Evolutionary conservation across 768 basidiomycete species (phyloP).

Genomic region (Asterophora parasitica): DNA sequence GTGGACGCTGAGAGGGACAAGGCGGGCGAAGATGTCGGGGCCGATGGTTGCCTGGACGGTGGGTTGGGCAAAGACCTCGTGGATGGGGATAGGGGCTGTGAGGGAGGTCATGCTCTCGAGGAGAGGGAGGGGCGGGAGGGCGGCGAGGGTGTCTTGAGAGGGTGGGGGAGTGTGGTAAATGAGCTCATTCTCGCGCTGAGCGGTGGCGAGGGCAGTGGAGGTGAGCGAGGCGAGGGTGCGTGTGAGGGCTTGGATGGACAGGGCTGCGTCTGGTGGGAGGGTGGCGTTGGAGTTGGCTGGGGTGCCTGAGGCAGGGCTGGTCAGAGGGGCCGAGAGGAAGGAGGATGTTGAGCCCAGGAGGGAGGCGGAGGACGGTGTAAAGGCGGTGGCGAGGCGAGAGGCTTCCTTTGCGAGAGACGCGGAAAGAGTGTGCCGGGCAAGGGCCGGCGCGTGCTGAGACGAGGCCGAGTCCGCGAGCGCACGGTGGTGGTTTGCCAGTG

Average conservation of each 20-base stretch:
- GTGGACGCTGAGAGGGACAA: conserved; percentile 91
- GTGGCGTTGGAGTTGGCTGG: conserved; percentile 51
- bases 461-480: conserved; percentile 70
- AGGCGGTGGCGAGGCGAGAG: conserved; percentile 57
- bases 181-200: conserved; percentile 88
- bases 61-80: conserved; percentile 86
- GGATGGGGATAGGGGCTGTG: conserved; percentile 85
- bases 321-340: too few species aligned
- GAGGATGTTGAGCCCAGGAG: too few species aligned
- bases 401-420: conserved; percentile 84
- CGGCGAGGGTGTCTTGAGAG: conserved; percentile 68
- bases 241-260: conserved; percentile 74
- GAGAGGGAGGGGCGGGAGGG: conserved; percentile 68
- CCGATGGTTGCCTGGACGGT: conserved; percentile 96
- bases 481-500: conserved; percentile 84
- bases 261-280: conserved; percentile 80
- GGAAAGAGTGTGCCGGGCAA: conserved; percentile 74
- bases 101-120: conserved; percentile 27
- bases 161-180: conserved; percentile 94
- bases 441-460: conserved; percentile 81
- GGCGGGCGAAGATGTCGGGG: conserved; percentile 78
- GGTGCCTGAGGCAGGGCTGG: too few species aligned
- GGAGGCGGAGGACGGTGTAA: conserved; percentile 66
- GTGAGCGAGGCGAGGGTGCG: conserved; percentile 72
- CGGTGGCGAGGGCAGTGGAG: conserved; percentile 67